Percentiles rank a stretch among this genome's conserved stretches.
phyloP scores from a whole-genome alignment of 176 grass and related monocot genomes.

The Rhynchospora pubera region DNA sequence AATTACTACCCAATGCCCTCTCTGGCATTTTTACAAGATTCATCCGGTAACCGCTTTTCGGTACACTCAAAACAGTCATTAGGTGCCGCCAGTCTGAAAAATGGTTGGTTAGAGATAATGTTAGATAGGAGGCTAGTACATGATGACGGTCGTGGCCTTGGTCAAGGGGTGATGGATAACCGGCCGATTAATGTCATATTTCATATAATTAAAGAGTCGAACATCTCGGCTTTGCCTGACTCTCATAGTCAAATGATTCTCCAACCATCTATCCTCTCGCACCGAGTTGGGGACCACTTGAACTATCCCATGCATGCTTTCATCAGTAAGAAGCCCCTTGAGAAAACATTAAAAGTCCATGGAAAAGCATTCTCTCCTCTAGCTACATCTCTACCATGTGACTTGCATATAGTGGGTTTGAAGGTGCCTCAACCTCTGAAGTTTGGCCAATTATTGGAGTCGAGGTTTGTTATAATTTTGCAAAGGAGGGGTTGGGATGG shows the following conservation, averaged over 20 bases:
- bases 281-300: constrained; percentile 57
- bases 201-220: constrained; percentile 76
- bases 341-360: constrained; percentile 39
- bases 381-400: constrained; percentile 65
- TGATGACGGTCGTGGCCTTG: constrained; percentile 86
- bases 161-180: constrained; percentile 95
- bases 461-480: constrained; percentile 63
- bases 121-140: constrained; percentile 77
- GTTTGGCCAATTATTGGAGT: constrained; percentile 46
- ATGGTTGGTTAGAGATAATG: constrained; percentile 98
- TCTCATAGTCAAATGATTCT: constrained; percentile 52
- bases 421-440: constrained; percentile 85
- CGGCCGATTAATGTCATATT: constrained; percentile 71
- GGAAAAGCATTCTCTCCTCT: constrained; percentile 62
- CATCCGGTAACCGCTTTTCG: constrained; percentile 66
- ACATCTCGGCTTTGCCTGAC: constrained; percentile 67
- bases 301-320: constrained; percentile 93
- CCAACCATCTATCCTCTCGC: constrained; percentile 84
- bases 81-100: constrained; percentile 77
- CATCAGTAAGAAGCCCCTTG: constrained; percentile 40
- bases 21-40: constrained; percentile 84
- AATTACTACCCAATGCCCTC: constrained; percentile 99
- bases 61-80: constrained; percentile 90
- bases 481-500: constrained; percentile 89
- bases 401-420: constrained; percentile 83